These are phyloP conservation scores for Hamamelis virginiana DNA, from an alignment of 164 flowering plant species.

Conservation along the genomic window DNA sequence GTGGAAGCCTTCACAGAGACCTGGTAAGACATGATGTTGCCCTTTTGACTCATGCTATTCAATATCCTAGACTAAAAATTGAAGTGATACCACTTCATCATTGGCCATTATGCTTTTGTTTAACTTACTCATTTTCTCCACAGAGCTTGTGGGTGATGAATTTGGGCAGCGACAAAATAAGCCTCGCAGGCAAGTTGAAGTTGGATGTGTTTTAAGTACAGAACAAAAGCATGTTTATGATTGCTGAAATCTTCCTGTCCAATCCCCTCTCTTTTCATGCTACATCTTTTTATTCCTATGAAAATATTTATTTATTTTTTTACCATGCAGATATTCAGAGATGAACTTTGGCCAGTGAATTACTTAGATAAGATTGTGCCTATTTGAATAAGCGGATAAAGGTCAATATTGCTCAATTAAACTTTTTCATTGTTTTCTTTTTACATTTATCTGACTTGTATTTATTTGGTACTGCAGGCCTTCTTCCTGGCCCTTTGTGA, in stretches of 20 bases:
- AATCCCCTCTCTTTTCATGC: background rate
- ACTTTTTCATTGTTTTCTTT: slow-evolving; percentile 12
- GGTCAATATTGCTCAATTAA: slow-evolving; percentile 22
- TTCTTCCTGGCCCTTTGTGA: slow-evolving; percentile 65
- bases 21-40: slow-evolving; percentile 46
- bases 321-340: slow-evolving; percentile 74
- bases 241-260: background rate
- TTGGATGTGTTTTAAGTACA: too few species aligned
- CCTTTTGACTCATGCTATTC: background rate
- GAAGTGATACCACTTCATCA: background rate
- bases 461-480: slow-evolving; percentile 43
- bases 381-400: slow-evolving; percentile 47
- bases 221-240: too few species aligned
- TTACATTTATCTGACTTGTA: slow-evolving; percentile 17
- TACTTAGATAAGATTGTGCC: slow-evolving; percentile 29
- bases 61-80: background rate
- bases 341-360: slow-evolving; percentile 92
- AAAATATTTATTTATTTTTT: background rate
- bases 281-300: background rate
- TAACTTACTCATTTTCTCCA: slow-evolving; percentile 5
- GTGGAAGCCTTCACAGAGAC: slow-evolving; percentile 56
- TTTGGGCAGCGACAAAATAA: slow-evolving; percentile 84
- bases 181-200: slow-evolving; percentile 75
- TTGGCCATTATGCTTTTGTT: background rate
- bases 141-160: slow-evolving; percentile 76